These are phyloP conservation scores for Xylaria intraflava DNA, from an alignment of 495 filamentous ascomycete species.

Conservation along the genomic window DNA sequence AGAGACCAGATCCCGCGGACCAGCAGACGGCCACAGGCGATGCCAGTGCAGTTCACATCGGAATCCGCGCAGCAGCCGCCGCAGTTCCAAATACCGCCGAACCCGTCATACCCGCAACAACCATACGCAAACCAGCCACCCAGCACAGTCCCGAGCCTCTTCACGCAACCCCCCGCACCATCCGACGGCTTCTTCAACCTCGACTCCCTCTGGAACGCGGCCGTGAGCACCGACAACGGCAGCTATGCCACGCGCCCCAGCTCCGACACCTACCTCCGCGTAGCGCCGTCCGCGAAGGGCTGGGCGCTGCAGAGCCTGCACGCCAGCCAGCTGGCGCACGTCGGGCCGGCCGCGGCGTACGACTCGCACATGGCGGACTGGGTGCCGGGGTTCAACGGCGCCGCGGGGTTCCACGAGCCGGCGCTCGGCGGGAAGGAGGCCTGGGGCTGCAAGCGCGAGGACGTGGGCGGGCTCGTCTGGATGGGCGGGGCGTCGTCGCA, in stretches of 20 bases:
- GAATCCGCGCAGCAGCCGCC: neutral
- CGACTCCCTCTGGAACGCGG: constrained; percentile 1
- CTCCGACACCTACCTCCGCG: constrained; percentile 7
- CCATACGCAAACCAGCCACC: neutral
- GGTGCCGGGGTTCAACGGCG: neutral
- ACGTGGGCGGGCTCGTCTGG: neutral
- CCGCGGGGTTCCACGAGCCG: neutral
- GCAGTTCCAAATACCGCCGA: neutral
- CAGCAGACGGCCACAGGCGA: neutral
- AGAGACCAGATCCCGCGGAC: neutral
- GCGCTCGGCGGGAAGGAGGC: neutral
- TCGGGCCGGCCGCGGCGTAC: neutral
- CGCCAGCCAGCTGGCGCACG: neutral
- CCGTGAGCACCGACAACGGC: neutral
- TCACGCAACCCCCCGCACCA: constrained; percentile 6
- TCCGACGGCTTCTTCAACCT: constrained; percentile 5
- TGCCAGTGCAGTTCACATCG: neutral
- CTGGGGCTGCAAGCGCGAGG: neutral
- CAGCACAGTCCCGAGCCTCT: neutral
- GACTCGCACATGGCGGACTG: constrained; percentile 11
- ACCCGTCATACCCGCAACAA: neutral
- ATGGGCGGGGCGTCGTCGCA: neutral
- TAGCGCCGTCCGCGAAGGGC: constrained; percentile 10
- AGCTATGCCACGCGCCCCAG: neutral
- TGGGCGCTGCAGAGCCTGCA: constrained; percentile 11